These are phyloP conservation scores for Amoeboaphelidium protococcarum DNA, from an alignment of 371 early-diverging fungal genomes.

Conservation along the genomic window DNA sequence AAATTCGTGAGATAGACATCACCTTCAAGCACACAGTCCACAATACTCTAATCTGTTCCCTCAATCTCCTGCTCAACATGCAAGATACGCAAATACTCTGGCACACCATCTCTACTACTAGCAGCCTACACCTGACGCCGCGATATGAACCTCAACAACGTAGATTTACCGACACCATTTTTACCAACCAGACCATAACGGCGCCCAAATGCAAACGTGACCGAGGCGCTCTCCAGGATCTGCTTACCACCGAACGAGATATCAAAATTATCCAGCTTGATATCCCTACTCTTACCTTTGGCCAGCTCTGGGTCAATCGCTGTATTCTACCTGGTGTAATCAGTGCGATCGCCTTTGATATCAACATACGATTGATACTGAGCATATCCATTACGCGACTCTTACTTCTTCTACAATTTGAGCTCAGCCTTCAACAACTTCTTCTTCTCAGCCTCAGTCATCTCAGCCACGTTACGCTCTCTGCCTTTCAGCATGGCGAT, in stretches of 20 bases:
- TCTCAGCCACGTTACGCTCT: no score
- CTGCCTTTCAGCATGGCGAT: no score
- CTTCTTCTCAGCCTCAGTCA: background rate
- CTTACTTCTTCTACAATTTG: no score
- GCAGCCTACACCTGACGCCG: conserved; percentile 57
- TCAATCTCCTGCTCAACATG: conserved; percentile 50
- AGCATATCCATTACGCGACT: no score
- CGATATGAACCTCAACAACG: conserved; percentile 74
- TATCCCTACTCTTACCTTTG: conserved; percentile 78
- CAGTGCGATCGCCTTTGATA: no score
- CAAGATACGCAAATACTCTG: conserved; percentile 28
- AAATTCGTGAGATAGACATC: background rate
- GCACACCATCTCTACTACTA: no score
- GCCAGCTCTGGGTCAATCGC: no score
- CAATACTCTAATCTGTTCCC: conserved; percentile 31
- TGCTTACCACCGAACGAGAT: conserved; percentile 78
- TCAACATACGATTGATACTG: no score
- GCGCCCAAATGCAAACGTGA: conserved; percentile 50
- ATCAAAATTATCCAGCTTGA: conserved; percentile 84
- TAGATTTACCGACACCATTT: conserved; percentile 97
- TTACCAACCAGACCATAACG: conserved; percentile 92
- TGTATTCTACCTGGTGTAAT: no score
- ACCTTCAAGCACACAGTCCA: conserved; percentile 15
- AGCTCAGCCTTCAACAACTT: background rate
- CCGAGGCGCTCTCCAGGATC: conserved; percentile 58